These are phyloP conservation scores for Geranium rotundifolium DNA, from an alignment of 345 rosid genomes.

Conservation along the genomic window DNA sequence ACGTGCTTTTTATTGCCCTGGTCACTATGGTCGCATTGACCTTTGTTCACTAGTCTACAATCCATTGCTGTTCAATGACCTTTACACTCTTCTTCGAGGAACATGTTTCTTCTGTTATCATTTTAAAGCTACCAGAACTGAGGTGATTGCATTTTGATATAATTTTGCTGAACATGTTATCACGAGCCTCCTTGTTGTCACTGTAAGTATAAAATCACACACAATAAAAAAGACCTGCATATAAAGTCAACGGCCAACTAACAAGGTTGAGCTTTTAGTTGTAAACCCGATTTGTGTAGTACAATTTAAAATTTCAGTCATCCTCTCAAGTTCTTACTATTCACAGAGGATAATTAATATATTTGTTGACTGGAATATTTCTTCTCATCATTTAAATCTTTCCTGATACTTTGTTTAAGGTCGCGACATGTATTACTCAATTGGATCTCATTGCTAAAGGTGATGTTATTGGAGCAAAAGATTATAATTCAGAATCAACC, in stretches of 20 bases:
- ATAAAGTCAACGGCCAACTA: no score
- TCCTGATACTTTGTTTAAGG: conserved; percentile 24
- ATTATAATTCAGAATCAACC: conserved; percentile 21
- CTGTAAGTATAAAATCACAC: no score
- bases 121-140: conserved; percentile 26
- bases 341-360: conserved; percentile 4
- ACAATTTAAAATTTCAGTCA: no score
- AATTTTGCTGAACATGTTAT: neutral
- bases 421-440: conserved; percentile 40
- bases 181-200: no score
- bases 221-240: no score
- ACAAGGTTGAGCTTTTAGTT: no score
- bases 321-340: neutral
- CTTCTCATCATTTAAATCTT: neutral
- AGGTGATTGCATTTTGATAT: conserved; percentile 24
- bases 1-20: conserved; percentile 49
- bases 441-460: conserved; percentile 69
- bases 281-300: no score
- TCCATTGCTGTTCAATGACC: conserved; percentile 61
- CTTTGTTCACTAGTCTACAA: conserved; percentile 63
- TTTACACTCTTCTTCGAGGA: conserved; percentile 44
- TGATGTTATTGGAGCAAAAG: conserved; percentile 62
- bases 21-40: conserved; percentile 88
- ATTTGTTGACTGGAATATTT: neutral
- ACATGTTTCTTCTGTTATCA: conserved; percentile 60